Conservation (phyloP, 352 stramenopile species). For the Nothophytophthora sp. region DNA sequence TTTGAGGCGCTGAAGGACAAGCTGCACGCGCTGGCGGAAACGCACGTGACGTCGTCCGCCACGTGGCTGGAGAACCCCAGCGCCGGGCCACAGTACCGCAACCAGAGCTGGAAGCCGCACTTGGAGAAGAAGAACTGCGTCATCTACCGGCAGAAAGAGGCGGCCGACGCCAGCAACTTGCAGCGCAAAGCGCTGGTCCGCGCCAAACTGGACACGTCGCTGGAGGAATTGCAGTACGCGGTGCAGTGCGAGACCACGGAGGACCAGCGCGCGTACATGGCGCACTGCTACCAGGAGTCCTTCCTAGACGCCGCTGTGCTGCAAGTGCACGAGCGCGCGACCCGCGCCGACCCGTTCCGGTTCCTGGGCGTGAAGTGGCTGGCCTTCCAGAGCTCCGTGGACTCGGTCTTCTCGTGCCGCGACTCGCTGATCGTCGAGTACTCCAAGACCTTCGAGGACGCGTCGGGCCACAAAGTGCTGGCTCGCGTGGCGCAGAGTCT, state of each 20-base stretch:
- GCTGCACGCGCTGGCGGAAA: slow-evolving; percentile 36
- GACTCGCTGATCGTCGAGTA: slow-evolving; percentile 65
- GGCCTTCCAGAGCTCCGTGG: slow-evolving; percentile 69
- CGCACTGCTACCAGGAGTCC: slow-evolving; percentile 67
- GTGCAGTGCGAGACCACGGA: slow-evolving; percentile 62
- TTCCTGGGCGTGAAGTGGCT: slow-evolving; percentile 81
- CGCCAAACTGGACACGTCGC: slow-evolving; percentile 63
- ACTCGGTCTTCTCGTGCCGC: slow-evolving; percentile 66
- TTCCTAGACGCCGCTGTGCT: slow-evolving; percentile 79
- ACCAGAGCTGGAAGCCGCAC: slow-evolving; percentile 67
- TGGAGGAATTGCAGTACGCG: slow-evolving; percentile 76
- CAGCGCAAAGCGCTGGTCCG: slow-evolving; percentile 55
- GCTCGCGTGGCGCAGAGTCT: slow-evolving; percentile 63
- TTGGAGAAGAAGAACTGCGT: slow-evolving; percentile 73
- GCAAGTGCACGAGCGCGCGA: slow-evolving; percentile 50
- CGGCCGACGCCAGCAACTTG: slow-evolving; percentile 37
- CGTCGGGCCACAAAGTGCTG: slow-evolving; percentile 60
- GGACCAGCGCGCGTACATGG: slow-evolving; percentile 58
- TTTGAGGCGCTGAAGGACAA: slow-evolving; percentile 32
- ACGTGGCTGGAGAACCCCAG: slow-evolving; percentile 80
- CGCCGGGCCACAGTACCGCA: slow-evolving; percentile 47
- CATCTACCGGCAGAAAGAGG: slow-evolving; percentile 64
- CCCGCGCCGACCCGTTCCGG: slow-evolving; percentile 57
- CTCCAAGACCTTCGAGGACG: slow-evolving; percentile 56
- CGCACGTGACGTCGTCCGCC: slow-evolving; percentile 38